Evolutionary conservation across 495 filamentous ascomycete species (phyloP).

Genomic region (Neurospora tetraspora): DNA sequence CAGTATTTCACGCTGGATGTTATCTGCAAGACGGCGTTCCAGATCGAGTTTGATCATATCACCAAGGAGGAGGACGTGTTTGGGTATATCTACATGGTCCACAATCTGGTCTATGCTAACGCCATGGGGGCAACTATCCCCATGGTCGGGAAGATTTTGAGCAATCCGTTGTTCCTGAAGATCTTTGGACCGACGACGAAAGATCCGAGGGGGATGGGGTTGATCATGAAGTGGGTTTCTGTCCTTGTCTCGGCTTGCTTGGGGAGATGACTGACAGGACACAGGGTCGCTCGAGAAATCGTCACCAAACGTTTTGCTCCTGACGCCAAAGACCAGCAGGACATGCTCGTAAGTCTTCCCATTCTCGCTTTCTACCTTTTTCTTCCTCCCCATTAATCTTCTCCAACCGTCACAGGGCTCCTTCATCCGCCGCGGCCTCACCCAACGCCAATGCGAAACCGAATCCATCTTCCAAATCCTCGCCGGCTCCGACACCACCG

Average conservation of each 20-base stretch:
- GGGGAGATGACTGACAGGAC: neutral
- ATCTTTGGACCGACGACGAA: conserved; percentile 45
- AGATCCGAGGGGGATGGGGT: conserved; percentile 35
- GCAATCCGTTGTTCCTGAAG: conserved; percentile 36
- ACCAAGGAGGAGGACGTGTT: conserved; percentile 37
- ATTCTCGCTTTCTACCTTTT: too few relatives aligned
- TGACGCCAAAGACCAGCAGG: conserved; percentile 13
- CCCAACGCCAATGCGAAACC: conserved; percentile 21
- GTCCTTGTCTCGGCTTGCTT: neutral
- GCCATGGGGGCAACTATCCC: conserved; percentile 22
- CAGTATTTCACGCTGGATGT: conserved; percentile 44
- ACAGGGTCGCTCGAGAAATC: conserved; percentile 20
- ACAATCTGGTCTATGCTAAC: conserved; percentile 20
- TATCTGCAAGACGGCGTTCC: conserved; percentile 38
- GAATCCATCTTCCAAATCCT: conserved; percentile 36
- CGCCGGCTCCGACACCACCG: conserved; percentile 57
- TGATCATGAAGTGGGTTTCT: conserved; percentile 26
- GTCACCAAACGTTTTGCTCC: conserved; percentile 25
- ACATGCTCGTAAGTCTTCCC: too few relatives aligned
- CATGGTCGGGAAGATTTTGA: conserved; percentile 16
- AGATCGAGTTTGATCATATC: conserved; percentile 43
- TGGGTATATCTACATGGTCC: conserved; percentile 33
- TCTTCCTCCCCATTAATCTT: too few relatives aligned
- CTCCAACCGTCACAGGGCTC: too few relatives aligned
- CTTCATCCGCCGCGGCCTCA: conserved; percentile 23